Base-by-base conservation (phyloP, 257 asterid species). In the Haberlea rhodopensis region DNA sequence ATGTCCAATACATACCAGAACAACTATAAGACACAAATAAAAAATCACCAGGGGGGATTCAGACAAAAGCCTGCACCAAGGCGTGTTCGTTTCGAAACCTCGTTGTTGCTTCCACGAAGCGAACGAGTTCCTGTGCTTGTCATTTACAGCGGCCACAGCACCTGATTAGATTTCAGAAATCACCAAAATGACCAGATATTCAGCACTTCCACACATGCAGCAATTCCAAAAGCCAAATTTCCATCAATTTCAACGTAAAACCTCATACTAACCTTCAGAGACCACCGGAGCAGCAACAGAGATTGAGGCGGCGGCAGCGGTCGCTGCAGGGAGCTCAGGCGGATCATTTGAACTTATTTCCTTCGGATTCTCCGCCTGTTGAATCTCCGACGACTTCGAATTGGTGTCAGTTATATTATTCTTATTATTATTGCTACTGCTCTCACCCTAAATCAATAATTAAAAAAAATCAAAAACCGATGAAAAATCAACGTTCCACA, bases 21-120 rank as follows among this genome's bases (percentile, higher is more conserved):
- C n/a, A n/a, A n/a, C n/a, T n/a, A n/a, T n/a, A 37, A 18, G 43
- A 45, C 55, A 4, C 37, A 15, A 24, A 10, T 60, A 2, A n/a
- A 53, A 65, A 48, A 32, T 59, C 61, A 80, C 83, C 83, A 77
- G 78, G 2, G 76, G 70, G 65, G 63, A 63, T 73, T 80, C 73
- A 8, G 82, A 22, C 34, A 80, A 63, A 29, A 80, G 80, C 71
- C 78, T 77, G 70, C 85, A 74, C 85, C 85, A 80, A 29, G 85
- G 83, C 8, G 76, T 25, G 4, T 63, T 20, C 20, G 63, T 77
- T 43, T 77, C 76, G 19, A 25, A 45, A 27, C 70, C 77, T 28
- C 60, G 76, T 23, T 58, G 61, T 62, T 60, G 78, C 63, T 80
- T 77, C 76, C 76, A 68, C n/a, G 71, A 63, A 28, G 73, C 19